Evolutionary conservation across 176 grass and related monocot species (phyloP).

Genomic region (Chloris gayana): DNA sequence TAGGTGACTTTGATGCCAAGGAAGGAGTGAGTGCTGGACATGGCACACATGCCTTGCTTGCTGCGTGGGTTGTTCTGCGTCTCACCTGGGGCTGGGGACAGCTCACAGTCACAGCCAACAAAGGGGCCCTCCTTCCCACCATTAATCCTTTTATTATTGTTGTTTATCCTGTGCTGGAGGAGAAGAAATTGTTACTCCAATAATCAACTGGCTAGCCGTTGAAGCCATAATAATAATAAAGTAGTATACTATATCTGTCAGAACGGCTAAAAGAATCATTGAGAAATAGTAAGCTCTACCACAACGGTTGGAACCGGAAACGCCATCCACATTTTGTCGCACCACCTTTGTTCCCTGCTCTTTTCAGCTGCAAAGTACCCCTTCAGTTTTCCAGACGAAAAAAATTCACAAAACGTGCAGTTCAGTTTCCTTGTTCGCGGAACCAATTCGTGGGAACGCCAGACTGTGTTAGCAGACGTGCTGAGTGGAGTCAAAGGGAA

Average conservation of each 20-base stretch:
- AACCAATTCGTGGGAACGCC: too few species aligned
- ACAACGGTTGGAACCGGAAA: background rate
- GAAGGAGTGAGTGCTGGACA: conserved; percentile 34
- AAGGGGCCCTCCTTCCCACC: background rate
- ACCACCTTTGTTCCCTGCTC: background rate
- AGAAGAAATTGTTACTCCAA: background rate
- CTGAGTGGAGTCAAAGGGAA: conserved; percentile 31
- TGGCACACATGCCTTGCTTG: conserved; percentile 64
- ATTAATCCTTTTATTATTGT: background rate
- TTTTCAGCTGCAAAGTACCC: too few species aligned
- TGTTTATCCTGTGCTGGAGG: background rate
- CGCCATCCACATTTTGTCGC: background rate
- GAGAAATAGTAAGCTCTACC: background rate
- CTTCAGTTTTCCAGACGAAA: too few species aligned
- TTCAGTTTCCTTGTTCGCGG: background rate
- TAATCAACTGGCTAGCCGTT: conserved; percentile 51
- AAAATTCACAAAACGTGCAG: too few species aligned
- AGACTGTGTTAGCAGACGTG: background rate
- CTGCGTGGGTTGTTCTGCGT: conserved; percentile 27
- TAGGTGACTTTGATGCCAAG: conserved; percentile 44
- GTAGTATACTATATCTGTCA: background rate
- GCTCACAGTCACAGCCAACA: conserved; percentile 19
- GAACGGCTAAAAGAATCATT: background rate
- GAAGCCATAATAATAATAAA: conserved; percentile 22
- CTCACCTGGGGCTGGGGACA: conserved; percentile 46